Percentiles rank a stretch among this genome's conserved stretches.
Conservation (phyloP, 495 filamentous ascomycete species). For the Tetracladium setigerum region DNA sequence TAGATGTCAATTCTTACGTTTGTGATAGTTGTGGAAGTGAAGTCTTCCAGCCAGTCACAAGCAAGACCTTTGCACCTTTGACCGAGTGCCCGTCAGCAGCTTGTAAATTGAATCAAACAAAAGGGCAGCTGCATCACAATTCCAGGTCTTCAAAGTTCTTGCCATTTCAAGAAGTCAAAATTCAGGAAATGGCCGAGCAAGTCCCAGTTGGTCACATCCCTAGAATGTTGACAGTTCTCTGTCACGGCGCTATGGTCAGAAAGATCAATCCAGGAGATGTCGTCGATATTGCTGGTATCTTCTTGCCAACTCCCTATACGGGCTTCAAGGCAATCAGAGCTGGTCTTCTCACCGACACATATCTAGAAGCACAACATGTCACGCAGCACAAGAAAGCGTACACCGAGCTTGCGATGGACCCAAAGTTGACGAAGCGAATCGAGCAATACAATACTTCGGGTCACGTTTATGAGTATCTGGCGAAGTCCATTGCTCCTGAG, state of each 20-base stretch:
- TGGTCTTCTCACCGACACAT: constrained; percentile 91
- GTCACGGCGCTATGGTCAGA: constrained; percentile 76
- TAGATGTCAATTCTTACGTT: constrained; percentile 93
- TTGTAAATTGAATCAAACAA: constrained; percentile 83
- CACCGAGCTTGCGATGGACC: constrained; percentile 71
- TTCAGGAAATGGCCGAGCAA: constrained; percentile 97
- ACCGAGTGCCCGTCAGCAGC: constrained; percentile 79
- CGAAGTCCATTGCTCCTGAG: constrained; percentile 93
- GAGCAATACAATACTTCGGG: constrained; percentile 72
- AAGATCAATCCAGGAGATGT: constrained; percentile 90
- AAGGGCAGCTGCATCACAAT: constrained; percentile 86
- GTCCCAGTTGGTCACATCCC: constrained; percentile 97
- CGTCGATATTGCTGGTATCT: constrained; percentile 88
- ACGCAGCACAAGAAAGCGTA: constrained; percentile 97
- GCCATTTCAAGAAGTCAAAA: constrained; percentile 97
- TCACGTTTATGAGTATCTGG: constrained; percentile 88
- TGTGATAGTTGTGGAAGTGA: constrained; percentile 95
- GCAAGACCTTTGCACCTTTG: constrained; percentile 83
- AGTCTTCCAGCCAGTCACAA: constrained; percentile 92
- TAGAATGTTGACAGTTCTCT: constrained; percentile 78
- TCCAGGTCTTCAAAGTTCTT: constrained; percentile 94
- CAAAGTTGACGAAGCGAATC: constrained; percentile 69
- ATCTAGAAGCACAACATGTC: constrained; percentile 88
- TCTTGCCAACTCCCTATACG: constrained; percentile 94
- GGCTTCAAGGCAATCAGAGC: constrained; percentile 95